Conservation (phyloP, 75 land plant genomes). For the Ceratopteris richardii region DNA sequence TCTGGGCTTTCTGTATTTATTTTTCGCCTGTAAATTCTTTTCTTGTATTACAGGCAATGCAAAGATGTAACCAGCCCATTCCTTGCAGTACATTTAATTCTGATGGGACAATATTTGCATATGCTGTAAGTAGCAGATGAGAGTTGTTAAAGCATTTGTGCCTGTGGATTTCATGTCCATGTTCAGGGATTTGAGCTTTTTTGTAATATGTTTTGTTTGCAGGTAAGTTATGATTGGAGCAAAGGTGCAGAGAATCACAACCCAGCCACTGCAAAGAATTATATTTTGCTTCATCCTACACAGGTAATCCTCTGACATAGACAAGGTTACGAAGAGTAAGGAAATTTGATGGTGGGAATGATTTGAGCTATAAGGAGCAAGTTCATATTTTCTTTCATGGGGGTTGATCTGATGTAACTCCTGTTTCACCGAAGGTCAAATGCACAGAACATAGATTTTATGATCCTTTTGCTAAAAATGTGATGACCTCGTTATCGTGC, state of each 20-base stretch:
- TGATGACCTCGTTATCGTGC: too few species aligned
- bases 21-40: too few species aligned
- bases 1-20: too few species aligned
- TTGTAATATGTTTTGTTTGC: too few species aligned
- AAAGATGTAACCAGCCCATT: conserved; percentile 79
- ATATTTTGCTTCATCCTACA: conserved; percentile 67
- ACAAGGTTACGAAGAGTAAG: not conserved
- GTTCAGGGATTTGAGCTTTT: too few species aligned
- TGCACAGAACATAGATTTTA: too few species aligned
- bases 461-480: too few species aligned
- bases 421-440: too few species aligned
- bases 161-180: too few species aligned
- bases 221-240: conserved; percentile 98
- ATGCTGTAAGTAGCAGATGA: conserved; percentile 86
- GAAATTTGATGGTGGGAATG: not conserved
- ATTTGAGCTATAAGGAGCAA: not conserved
- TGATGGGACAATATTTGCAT: conserved; percentile 94
- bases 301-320: too few species aligned
- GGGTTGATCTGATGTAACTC: not conserved
- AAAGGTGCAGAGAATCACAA: conserved; percentile 95
- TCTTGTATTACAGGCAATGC: conserved; percentile 85
- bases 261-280: conserved; percentile 71
- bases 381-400: not conserved
- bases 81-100: conserved; percentile 85
- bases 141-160: too few species aligned